Conservation (phyloP, 2,329 filamentous ascomycete genomes). For the Allantophomopsis cytisporea region DNA sequence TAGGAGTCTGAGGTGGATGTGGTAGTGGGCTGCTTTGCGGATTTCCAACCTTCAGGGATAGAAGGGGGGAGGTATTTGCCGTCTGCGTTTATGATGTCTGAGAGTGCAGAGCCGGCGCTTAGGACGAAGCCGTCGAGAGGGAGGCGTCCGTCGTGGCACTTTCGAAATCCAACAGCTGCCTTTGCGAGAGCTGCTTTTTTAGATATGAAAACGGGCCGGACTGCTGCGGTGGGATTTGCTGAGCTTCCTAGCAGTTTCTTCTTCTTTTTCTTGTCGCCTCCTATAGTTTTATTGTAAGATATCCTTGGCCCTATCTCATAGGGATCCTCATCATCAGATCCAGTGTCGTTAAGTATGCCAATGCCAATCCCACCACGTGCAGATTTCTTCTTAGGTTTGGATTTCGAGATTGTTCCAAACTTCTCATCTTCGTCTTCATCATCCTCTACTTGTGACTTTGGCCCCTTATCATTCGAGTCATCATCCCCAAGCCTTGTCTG, state of each 20-base stretch:
- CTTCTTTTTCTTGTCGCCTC: constrained; percentile 69
- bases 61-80: constrained; percentile 46
- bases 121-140: constrained; percentile 73
- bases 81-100: constrained; percentile 26
- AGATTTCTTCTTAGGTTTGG: constrained; percentile 26
- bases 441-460: constrained; percentile 25
- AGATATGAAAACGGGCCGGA: constrained; percentile 65
- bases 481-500: constrained; percentile 35
- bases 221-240: constrained; percentile 38
- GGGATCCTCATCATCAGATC: constrained; percentile 88
- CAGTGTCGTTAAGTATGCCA: constrained; percentile 81
- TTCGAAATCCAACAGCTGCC: constrained; percentile 34
- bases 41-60: constrained; percentile 64
- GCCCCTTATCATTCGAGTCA: constrained; percentile 9
- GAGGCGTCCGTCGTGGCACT: constrained; percentile 72
- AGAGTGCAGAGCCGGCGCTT: constrained; percentile 34
- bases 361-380: constrained; percentile 64
- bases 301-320: constrained; percentile 88
- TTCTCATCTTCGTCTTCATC: constrained; percentile 24
- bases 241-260: constrained; percentile 32
- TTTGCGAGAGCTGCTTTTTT: constrained; percentile 39
- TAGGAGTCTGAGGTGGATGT: constrained; percentile 27
- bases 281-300: constrained; percentile 71
- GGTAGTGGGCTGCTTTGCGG: constrained; percentile 33
- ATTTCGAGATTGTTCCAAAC: constrained; percentile 8